Base-by-base conservation (phyloP, 345 rosid species). In the Citrus cavaleriei region DNA sequence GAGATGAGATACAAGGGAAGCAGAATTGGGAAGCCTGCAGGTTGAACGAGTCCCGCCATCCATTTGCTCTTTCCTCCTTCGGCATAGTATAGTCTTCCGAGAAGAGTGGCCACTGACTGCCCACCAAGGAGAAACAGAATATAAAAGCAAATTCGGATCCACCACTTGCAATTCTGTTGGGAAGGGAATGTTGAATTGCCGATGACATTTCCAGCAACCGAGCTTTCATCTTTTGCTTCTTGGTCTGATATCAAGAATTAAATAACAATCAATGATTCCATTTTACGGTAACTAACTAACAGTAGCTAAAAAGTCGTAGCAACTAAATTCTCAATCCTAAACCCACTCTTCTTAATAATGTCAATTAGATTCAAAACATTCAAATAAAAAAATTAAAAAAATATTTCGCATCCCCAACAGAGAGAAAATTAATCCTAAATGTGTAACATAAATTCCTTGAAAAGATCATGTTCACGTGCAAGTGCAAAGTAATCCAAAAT, bases 1-100 rank as follows among this genome's bases (percentile, higher is more conserved):
- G 64, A 64, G 35, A 75, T 7, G 75, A 79, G 72, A 72, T 83
- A 85, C 35, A 57, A 60, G 5, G 86, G 84, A 49, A 85, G 3
- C 46, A 85, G 81, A 65, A 83, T 19, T 3, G 82, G 85, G 78
- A 85, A 85, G 55, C 85, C 90, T 8, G 37, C 62, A 30, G 76
- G 66, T 25, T 83, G 88, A 8, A 80, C 79, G 7, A 81, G 30
- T 7, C 79, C 68, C 10, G 76, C 76, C 30, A 87, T 51, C 86
- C 88, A 85, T 38, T 79, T 81, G 83, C 90, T 78, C 25, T 62
- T 75, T 14, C 88, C 87, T 5, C 90, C 87, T n/a, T 82, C 66
- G 22, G 68, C n/a, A 46, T 65, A 85, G 82, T 85, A 87, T 1
- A 81, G 80, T 46, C 88, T 77, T 6, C 79, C 85, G 6, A 87